A percentile compares a stretch with the other conserved stretches of the same genome.
Evolutionary conservation across 441 rosid genomes (phyloP).

Genomic region (Gossypium davidsonii): DNA sequence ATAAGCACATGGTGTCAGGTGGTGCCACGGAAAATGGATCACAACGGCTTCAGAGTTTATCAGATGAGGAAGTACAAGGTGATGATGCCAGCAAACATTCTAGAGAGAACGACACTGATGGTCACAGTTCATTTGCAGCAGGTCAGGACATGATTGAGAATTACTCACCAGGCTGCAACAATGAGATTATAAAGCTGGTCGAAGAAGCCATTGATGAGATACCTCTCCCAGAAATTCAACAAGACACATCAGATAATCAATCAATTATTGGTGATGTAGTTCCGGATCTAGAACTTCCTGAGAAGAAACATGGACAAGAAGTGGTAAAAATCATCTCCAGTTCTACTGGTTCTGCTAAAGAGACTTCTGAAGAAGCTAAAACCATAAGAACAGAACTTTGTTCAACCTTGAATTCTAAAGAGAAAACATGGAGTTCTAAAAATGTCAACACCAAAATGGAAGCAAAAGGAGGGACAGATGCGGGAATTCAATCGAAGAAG

Average conservation of each 20-base stretch:
- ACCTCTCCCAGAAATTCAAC: slow-evolving; percentile 49
- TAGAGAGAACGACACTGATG: slow-evolving; percentile 9
- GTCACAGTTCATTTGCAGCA: slow-evolving; percentile 7
- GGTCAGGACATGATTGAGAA: slow-evolving; percentile 18
- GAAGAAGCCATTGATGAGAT: slow-evolving; percentile 91
- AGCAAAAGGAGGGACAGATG: slow-evolving; percentile 18
- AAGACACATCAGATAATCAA: slow-evolving; percentile 28
- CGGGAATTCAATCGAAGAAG: slow-evolving; percentile 22
- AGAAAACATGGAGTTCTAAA: slow-evolving; percentile 11
- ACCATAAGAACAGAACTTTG: slow-evolving; percentile 13
- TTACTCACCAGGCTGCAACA: slow-evolving; percentile 30
- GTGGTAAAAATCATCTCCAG: slow-evolving; percentile 16
- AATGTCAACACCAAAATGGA: slow-evolving; percentile 8
- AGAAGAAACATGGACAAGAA: slow-evolving; percentile 22
- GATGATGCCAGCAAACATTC: slow-evolving; percentile 15
- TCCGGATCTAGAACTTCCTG: slow-evolving; percentile 16
- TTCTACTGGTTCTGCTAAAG: slow-evolving; percentile 14
- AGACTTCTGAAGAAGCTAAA: slow-evolving; percentile 22
- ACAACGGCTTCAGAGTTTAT: slow-evolving; percentile 27
- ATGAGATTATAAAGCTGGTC: slow-evolving; percentile 70
- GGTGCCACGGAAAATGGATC: slow-evolving; percentile 27
- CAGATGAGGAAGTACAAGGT: slow-evolving; percentile 26
- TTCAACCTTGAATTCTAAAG: slow-evolving; percentile 11
- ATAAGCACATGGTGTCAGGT: slow-evolving; percentile 75
- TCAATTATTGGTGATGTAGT: slow-evolving; percentile 17